These are phyloP conservation scores for Plantago lanceolata DNA, from an alignment of 305 asterid genomes.

Conservation along the genomic window DNA sequence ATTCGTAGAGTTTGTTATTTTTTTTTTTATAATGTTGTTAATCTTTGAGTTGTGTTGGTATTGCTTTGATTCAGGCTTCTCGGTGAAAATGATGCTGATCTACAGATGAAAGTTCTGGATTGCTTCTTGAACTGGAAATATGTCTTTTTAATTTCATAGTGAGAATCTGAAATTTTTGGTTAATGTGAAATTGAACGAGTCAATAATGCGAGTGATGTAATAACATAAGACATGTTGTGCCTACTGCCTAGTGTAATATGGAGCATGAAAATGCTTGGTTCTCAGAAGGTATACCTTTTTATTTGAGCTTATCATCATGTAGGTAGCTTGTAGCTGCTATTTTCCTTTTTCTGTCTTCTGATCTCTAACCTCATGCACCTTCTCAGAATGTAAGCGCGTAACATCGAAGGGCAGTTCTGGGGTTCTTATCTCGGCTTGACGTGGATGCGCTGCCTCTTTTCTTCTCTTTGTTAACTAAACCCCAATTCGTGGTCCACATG, in stretches of 20 bases:
- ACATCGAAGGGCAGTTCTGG: constrained; percentile 83
- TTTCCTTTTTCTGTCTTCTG: neutral
- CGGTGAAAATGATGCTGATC: constrained; percentile 77
- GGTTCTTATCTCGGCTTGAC: constrained; percentile 82
- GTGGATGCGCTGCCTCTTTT: constrained; percentile 77
- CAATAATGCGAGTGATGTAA: constrained; percentile 48
- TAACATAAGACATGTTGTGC: constrained; percentile 69
- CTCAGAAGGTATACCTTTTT: constrained; percentile 60
- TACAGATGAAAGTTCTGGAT: constrained; percentile 83
- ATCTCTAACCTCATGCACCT: constrained; percentile 24
- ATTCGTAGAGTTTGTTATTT: constrained; percentile 3
- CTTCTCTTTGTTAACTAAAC: constrained; percentile 67
- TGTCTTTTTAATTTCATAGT: constrained; percentile 63
- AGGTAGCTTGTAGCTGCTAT: constrained; percentile 9
- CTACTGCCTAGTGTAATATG: constrained; percentile 70
- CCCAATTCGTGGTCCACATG: constrained; percentile 44
- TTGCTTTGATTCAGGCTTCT: constrained; percentile 60
- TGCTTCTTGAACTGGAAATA: constrained; percentile 93
- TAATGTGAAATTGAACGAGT: constrained; percentile 50
- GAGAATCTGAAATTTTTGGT: constrained; percentile 73
- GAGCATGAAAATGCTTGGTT: constrained; percentile 67
- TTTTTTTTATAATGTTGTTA: neutral
- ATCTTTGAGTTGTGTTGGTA: constrained; percentile 18
- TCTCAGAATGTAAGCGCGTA: constrained; percentile 64
- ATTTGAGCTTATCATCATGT: constrained; percentile 8